phyloP scores from a whole-genome alignment of 2,329 filamentous ascomycete species.

The Thielaviopsis euricoi region DNA sequence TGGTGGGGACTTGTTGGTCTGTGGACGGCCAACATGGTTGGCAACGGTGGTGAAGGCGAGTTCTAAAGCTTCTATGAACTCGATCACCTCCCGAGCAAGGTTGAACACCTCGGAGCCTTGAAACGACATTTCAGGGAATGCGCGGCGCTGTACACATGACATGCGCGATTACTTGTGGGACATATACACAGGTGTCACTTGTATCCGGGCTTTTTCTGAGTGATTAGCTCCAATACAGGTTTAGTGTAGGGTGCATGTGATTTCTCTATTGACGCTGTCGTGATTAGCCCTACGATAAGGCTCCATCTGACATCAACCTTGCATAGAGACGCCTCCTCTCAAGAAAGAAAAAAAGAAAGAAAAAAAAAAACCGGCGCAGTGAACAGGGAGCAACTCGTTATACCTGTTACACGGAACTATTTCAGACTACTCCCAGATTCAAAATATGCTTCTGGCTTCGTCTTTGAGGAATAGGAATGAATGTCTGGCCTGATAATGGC shows the following conservation, averaged over 20 bases:
- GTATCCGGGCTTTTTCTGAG: neutral
- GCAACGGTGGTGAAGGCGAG: slow-evolving; percentile 43
- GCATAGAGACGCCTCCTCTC: neutral
- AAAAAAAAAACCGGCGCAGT: neutral
- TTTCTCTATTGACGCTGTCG: neutral
- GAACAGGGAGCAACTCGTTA: neutral
- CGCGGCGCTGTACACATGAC: neutral
- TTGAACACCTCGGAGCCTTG: neutral
- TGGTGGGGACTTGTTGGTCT: slow-evolving; percentile 63
- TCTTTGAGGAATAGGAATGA: neutral
- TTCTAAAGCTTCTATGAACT: slow-evolving; percentile 24
- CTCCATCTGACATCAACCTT: neutral
- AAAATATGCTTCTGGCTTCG: neutral
- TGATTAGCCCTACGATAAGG: neutral
- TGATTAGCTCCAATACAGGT: neutral
- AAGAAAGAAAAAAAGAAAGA: too few relatives aligned
- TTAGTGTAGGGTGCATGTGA: neutral
- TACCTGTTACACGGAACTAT: neutral
- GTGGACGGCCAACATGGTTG: slow-evolving; percentile 52
- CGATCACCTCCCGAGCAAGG: neutral
- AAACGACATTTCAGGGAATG: neutral
- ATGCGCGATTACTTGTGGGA: neutral
- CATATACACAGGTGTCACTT: neutral
- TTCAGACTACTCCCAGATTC: neutral
- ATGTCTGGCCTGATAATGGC: neutral